Base-by-base conservation (phyloP, 169 alveolate genomes). In the Blepharisma undulans region DNA sequence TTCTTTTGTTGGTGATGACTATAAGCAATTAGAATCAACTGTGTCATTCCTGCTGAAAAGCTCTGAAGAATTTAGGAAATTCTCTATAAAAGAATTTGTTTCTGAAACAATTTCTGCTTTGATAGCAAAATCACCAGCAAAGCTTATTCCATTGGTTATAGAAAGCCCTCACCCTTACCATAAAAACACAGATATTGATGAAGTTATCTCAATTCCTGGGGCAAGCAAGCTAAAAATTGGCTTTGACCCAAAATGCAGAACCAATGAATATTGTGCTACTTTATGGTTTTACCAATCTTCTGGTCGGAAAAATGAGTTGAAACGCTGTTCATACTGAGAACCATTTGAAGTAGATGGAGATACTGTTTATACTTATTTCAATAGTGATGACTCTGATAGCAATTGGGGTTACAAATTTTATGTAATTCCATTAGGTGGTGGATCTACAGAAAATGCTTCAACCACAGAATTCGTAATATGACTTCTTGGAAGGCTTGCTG, bases 361-460 rank as follows among this genome's bases (percentile, higher is more conserved):
- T 27, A 72, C 87, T 22, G 61, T 66, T 72, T 36, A 87, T 32
- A 87, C 71, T 14, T 87, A 87, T 32, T 87, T 87, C 91, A 86
- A 87, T 27, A 25, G 76, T n/a, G 91, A 87, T 32, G 91, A 87
- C 16, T 72, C 87, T 18, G 87, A 19, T 19, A 59, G 12, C 14
- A 19, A 87, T 32, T 87, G 91, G 91, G 91, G 91, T 10, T 87
- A 87, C 91, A 87, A 87, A 71, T 87, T 87, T 30, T 29, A 22
- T 14, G 86, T 87, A 16, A 72, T 72, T 36, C 91, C 91, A 27
- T 12, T 27, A 61, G 71, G 59, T 8, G 29, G 74, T 76, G 18
- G 34, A 76, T 8, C 14, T 10, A 18, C 30, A 72, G 25, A 66
- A 72, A 10, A 22, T 12, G 72, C 10, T 10, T 10, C 10, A n/a